Conservation (phyloP, 805 yeast species). For the Wickerhamomyces rabaulensis region DNA sequence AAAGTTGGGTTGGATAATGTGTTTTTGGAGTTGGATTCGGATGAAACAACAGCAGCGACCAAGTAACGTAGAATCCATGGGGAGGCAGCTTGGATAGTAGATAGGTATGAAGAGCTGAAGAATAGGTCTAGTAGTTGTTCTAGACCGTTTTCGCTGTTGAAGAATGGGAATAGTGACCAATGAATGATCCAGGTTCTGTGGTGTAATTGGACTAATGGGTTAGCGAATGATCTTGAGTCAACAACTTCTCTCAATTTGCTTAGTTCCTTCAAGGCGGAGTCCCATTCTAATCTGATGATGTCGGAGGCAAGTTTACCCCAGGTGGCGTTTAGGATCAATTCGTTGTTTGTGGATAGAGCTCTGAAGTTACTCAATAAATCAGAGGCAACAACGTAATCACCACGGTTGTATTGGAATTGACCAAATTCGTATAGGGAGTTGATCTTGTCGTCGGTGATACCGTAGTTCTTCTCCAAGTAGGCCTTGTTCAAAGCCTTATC, state of each 20-base stretch:
- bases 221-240: constrained; percentile 47
- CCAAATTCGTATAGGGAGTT: constrained; percentile 52
- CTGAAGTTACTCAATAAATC: constrained; percentile 55
- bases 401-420: constrained; percentile 57
- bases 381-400: constrained; percentile 55
- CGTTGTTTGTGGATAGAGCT: constrained; percentile 46
- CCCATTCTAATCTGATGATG: constrained; percentile 49
- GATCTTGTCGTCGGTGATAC: constrained; percentile 43
- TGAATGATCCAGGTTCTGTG: constrained; percentile 65
- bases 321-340: constrained; percentile 48
- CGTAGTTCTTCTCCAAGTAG: constrained; percentile 38
- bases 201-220: constrained; percentile 54
- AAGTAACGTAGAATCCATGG: constrained; percentile 69
- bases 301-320: constrained; percentile 69
- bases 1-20: constrained; percentile 27
- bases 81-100: constrained; percentile 64
- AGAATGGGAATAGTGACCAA: constrained; percentile 62
- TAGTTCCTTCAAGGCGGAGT: constrained; percentile 47
- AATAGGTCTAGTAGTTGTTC: constrained; percentile 53
- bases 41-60: constrained; percentile 51
- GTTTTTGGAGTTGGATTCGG: constrained; percentile 24
- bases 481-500: constrained; percentile 51
- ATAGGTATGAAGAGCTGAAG: constrained; percentile 53
- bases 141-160: constrained; percentile 45
- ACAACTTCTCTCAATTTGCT: constrained; percentile 50